Evolutionary conservation across 352 stramenopile genomes (phyloP).

Genomic region (Phytophthora fragariaefolia): DNA sequence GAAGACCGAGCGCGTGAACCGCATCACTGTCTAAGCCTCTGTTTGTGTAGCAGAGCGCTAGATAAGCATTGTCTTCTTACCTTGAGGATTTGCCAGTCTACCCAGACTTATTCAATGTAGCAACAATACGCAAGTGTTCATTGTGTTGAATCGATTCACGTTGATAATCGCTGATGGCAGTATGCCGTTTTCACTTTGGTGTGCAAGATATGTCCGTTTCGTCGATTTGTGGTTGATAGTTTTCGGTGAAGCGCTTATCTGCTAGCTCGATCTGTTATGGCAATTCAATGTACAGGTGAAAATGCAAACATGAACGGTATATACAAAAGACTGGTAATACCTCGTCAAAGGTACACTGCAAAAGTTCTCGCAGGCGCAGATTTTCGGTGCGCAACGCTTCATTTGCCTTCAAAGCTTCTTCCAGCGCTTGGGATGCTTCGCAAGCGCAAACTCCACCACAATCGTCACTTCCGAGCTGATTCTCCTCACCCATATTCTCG

Average conservation of each 20-base stretch:
- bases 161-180: no score
- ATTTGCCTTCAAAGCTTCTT: conserved; percentile 29
- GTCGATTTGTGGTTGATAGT: conserved; percentile 25
- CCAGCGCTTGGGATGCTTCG: conserved; percentile 8
- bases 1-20: conserved; percentile 56
- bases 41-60: neutral
- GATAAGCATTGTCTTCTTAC: no score
- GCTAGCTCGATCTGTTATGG: conserved; percentile 29
- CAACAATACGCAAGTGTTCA: neutral
- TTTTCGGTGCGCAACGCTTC: conserved; percentile 43
- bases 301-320: neutral
- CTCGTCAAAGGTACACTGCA: conserved; percentile 49
- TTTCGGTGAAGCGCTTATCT: conserved; percentile 30
- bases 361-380: conserved; percentile 38
- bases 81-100: no score
- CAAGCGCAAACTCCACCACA: conserved; percentile 2
- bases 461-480: conserved; percentile 20
- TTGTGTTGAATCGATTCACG: neutral
- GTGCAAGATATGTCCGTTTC: neutral
- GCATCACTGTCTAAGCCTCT: conserved; percentile 35
- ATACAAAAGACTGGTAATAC: conserved; percentile 5
- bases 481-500: conserved; percentile 21
- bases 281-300: conserved; percentile 10
- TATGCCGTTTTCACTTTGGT: neutral
- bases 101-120: neutral